Evolutionary conservation across 257 asterid genomes (phyloP), one percentile per base, ranked within the genome.

Genomic region (Striga asiatica): DNA sequence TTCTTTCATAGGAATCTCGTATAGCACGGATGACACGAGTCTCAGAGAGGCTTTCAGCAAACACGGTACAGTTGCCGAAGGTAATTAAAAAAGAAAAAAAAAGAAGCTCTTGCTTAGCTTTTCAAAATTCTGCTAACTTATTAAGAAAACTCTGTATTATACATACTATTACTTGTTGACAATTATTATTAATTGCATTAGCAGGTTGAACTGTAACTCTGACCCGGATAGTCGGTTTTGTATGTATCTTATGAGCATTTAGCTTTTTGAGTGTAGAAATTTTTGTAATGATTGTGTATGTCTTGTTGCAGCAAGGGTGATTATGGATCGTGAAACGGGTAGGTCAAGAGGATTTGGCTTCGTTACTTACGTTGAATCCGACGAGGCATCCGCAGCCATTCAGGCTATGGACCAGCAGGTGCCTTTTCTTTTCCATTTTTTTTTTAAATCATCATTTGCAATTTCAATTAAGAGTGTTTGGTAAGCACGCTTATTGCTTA

Each of bases 281-380:
- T n/a, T n/a, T n/a, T n/a, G n/a, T n/a, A n/a, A n/a, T n/a, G n/a
- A n/a, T 6, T 50, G 39, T 19, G 21, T 63, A 57, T 35, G 8
- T 35, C 10, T 35, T 51, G 6, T 66, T 73, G 75, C 86, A 89
- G 96, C 74, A 9, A 81, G 74, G 68, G 76, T 86, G 50, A 83
- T 89, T 39, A 27, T 66, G 3, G 98, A 89, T 23, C 94, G 96
- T 50, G 93, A 81, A 10, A 71, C 81, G 60, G 88, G 91, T 47
- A 79, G 82, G 47, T 89, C 98, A 31, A 78, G 88, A 70, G 98
- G 98, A 50, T 89, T 89, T 75, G 96, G 88, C 48, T 89, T 89
- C 52, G 75, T 89, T 60, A 83, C 98, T 7, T 89, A 57, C 22
- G 20, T 52, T 37, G 98, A 83, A 65, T n/a, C n/a, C n/a, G n/a